Percentiles rank a stretch among this genome's conserved stretches.
These are phyloP conservation scores for Trichoderma virens DNA, from an alignment of 495 filamentous ascomycete species.

Conservation along the genomic window DNA sequence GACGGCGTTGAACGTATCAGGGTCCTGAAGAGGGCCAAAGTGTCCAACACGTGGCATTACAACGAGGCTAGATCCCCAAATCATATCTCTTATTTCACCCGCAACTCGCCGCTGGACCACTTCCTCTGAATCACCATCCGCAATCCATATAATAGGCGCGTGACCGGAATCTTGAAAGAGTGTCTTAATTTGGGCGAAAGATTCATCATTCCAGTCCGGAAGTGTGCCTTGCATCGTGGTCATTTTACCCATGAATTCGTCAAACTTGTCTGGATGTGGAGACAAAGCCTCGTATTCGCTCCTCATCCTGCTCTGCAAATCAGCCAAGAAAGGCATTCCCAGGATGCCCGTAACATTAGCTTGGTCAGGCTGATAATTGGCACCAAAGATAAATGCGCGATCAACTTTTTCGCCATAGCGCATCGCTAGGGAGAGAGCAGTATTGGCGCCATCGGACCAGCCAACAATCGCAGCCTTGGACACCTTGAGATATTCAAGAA, in stretches of 20 bases:
- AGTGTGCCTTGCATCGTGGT: neutral
- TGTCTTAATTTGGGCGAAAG: neutral
- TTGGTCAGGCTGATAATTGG: neutral
- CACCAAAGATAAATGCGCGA: constrained; percentile 2
- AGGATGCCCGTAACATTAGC: neutral
- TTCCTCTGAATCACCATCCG: neutral
- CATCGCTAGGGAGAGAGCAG: neutral
- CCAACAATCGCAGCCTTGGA: neutral
- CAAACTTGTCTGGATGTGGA: neutral
- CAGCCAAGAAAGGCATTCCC: neutral
- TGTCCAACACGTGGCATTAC: neutral
- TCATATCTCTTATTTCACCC: neutral
- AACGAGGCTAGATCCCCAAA: neutral
- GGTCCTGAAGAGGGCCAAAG: neutral
- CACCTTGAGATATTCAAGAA: neutral
- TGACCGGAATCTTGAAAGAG: neutral
- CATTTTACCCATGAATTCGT: neutral
- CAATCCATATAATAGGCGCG: constrained; percentile 3
- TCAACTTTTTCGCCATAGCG: neutral
- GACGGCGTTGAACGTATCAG: neutral
- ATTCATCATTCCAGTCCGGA: neutral
- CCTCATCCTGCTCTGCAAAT: neutral
- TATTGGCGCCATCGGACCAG: constrained; percentile 7
- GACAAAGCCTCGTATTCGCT: neutral
- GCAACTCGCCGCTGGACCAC: neutral